Base-by-base conservation (phyloP, 1,139 yeast species). In the Taphrina betulina region DNA sequence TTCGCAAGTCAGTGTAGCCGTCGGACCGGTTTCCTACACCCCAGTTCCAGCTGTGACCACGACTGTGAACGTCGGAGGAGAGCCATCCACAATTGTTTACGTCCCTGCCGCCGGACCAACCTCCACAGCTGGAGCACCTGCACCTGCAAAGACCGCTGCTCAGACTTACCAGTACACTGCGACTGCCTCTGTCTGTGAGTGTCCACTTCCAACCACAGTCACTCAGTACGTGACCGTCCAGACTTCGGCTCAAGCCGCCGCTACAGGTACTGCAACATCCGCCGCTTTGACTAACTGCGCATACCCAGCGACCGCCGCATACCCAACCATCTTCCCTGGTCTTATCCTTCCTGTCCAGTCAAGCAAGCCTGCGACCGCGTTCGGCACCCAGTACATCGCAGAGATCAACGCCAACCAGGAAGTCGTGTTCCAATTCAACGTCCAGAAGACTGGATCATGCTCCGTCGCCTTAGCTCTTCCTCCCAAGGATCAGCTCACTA, bases 381-480 rank as follows among this genome's bases (percentile, higher is more conserved):
- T 10, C 20, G 45, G 45, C 3, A 41, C 45, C 1, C 35, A 41
- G 23, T 41, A 41, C 35, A 28, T 2, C 16, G 45, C 45, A n/a
- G 12, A n/a, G 12, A 28, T 41, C 5, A 26, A 17, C 5, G 23
- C 8, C 23, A 12, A 26, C n/a, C 45, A 41, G 23, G 35, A 28
- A 28, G 45, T 41, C 35, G 45, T 41, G 29, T 41, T 41, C 22
- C 45, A 41, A 24, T 41, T 41, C 45, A 41, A 41, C 14, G 35
- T 41, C 22, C 23, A 10, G 8, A 26, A 2, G 2, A 26, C 45
- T 26, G 45, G 45, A 41, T 26, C 20, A 17, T 41, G 35, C 35
- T 41, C 45, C 2, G n/a, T 41, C 31, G 23, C 24, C 45, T 28
- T 41, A 14, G 45, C 45, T n/a, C 17, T 41, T 10, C 45, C 45